Base-by-base conservation (phyloP, 2,329 filamentous ascomycete genomes). In the Neurospora sp. region DNA sequence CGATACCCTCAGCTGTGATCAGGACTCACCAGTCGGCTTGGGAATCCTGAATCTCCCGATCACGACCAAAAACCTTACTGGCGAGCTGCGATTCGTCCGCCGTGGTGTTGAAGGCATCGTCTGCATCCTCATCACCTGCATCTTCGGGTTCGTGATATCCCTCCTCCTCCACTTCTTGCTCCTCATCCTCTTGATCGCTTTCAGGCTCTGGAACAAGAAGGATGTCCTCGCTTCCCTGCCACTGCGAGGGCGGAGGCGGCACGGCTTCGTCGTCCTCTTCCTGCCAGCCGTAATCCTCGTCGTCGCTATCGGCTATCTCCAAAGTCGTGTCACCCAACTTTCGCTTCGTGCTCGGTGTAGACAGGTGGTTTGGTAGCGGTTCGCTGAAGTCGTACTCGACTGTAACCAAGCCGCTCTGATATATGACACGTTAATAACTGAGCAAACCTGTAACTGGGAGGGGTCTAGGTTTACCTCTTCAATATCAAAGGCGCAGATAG, bases 221-320 rank as follows among this genome's bases (percentile, higher is more conserved):
- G 65, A 89, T 80, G 75, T 90, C 88, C 75, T 90, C 88, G 74
- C 87, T 90, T 23, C 88, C 88, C 78, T 90, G 88, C 87, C 87
- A 89, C 77, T 90, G 88, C 8, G 87, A 87, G n/a, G 87, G 87
- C 78, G 85, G 85, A 3, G 80, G 81, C 11, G 88, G 87, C 74
- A 89, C 80, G 67, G 85, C 83, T 69, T 86, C 85, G 70, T 90
- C 89, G 74, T 90, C 88, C 65, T 88, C 86, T 68, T 91, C 87
- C 46, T 85, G 86, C 90, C 90, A 93, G 15, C 89, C 90, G 75
- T 92, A 92, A 75, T 91, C 88, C 72, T 92, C 90, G 71, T 90
- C 88, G 17, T 84, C 83, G 38, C 87, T 90, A 72, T 89, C 87
- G 2, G 86, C 83, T 66, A 89, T 82, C 74, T 89, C 87, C 67